phyloP scores from a whole-genome alignment of 2,329 filamentous ascomycete genomes.

The Clonostachys byssicola region DNA sequence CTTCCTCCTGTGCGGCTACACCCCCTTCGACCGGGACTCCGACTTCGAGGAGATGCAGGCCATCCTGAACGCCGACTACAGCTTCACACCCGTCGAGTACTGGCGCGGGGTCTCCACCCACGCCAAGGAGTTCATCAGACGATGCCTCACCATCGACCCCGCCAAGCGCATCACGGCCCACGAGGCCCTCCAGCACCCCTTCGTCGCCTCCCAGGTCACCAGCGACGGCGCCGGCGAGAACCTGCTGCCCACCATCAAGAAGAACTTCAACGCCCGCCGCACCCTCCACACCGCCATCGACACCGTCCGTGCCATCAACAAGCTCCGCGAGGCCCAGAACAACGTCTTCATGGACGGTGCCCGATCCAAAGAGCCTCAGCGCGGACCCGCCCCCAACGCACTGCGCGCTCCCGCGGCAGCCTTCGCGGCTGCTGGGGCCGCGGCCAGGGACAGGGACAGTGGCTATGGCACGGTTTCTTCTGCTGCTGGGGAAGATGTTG shows the following conservation, averaged over 20 bases:
- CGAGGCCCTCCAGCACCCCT: slow-evolving; percentile 64
- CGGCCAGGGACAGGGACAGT: slow-evolving; percentile 39
- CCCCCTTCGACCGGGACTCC: slow-evolving; percentile 93
- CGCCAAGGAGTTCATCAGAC: slow-evolving; percentile 87
- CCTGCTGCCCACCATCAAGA: slow-evolving; percentile 65
- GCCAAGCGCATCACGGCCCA: slow-evolving; percentile 86
- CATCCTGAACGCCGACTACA: slow-evolving; percentile 94
- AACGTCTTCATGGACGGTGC: slow-evolving; percentile 59
- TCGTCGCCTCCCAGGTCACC: slow-evolving; percentile 51
- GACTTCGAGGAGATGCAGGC: slow-evolving; percentile 99
- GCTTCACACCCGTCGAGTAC: slow-evolving; percentile 90
- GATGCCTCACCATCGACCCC: slow-evolving; percentile 88
- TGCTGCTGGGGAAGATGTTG: slow-evolving; percentile 34
- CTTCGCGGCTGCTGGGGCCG: slow-evolving; percentile 5
- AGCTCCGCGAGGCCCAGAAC: slow-evolving; percentile 60
- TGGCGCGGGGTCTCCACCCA: slow-evolving; percentile 88
- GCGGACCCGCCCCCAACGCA: slow-evolving; percentile 15
- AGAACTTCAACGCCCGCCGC: slow-evolving; percentile 69
- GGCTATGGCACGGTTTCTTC: slow-evolving; percentile 35
- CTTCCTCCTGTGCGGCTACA: slow-evolving; percentile 96
- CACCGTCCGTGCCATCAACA: slow-evolving; percentile 68
- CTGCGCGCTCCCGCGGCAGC: slow-evolving; percentile 5
- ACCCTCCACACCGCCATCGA: slow-evolving; percentile 69
- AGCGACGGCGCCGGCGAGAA: slow-evolving; percentile 51
- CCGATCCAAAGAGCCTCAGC: slow-evolving; percentile 42